Evolutionary conservation across 2,329 filamentous ascomycete genomes (phyloP).

Genomic region (Alternaria novae-zelandiae): DNA sequence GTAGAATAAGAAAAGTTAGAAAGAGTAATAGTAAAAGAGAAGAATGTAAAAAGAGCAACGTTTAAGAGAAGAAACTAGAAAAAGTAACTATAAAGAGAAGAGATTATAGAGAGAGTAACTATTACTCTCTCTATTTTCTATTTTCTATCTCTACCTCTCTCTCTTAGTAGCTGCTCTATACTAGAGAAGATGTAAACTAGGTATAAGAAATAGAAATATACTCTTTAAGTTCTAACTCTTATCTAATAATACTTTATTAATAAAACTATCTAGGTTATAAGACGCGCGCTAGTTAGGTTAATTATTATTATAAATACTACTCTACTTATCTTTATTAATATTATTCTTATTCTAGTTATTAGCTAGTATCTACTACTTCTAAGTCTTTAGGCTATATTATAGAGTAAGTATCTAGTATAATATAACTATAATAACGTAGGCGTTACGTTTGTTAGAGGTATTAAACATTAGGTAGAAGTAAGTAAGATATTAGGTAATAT

Average conservation of each 20-base stretch:
- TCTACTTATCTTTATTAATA: background rate
- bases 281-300: background rate
- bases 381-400: background rate
- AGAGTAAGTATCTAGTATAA: background rate
- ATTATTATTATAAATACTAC: background rate
- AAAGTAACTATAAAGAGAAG: background rate
- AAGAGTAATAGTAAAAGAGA: background rate
- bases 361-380: background rate
- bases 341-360: background rate
- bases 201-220: background rate
- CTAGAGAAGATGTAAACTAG: too few relatives aligned
- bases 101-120: too few relatives aligned
- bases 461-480: too few relatives aligned
- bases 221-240: background rate
- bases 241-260: background rate
- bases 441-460: background rate
- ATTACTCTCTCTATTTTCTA: too few relatives aligned
- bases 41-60: background rate
- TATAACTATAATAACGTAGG: background rate
- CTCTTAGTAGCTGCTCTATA: background rate
- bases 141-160: background rate
- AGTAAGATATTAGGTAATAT: too few relatives aligned
- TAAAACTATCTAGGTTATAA: background rate
- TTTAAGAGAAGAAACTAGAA: background rate
- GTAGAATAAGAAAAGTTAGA: background rate